These are phyloP conservation scores for Petunia secreta DNA, from an alignment of 257 asterid species.

Conservation along the genomic window DNA sequence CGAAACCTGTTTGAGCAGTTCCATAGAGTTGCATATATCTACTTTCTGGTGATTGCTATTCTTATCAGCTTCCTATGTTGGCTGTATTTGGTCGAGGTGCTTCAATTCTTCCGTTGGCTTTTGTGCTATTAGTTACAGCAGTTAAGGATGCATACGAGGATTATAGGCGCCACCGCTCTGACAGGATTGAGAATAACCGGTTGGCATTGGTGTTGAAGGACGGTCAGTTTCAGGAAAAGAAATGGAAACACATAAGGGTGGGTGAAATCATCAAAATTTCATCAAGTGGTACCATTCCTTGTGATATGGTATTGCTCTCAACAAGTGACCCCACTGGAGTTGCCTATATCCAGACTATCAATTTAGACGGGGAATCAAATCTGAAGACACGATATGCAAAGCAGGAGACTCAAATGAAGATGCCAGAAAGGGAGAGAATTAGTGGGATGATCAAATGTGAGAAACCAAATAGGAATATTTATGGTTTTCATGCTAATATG, in stretches of 20 bases:
- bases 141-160: constrained; percentile 93
- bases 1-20: constrained; percentile 91
- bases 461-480: constrained; percentile 92
- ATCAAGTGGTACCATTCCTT: constrained; percentile 78
- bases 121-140: constrained; percentile 90
- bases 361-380: constrained; percentile 98
- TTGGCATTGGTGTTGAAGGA: constrained; percentile 62
- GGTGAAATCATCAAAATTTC: constrained; percentile 79
- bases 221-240: constrained; percentile 61
- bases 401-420: constrained; percentile 86
- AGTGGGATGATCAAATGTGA: constrained; percentile 86
- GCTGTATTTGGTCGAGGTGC: constrained; percentile 97
- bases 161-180: constrained; percentile 85
- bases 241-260: constrained; percentile 80
- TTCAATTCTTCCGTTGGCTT: constrained; percentile 81
- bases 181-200: constrained; percentile 82
- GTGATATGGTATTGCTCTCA: constrained; percentile 93
- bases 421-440: constrained; percentile 44
- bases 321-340: constrained; percentile 92
- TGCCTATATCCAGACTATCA: constrained; percentile 84
- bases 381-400: constrained; percentile 93
- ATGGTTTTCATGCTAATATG: constrained; percentile 90
- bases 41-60: constrained; percentile 88
- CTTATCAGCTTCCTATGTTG: constrained; percentile 95
- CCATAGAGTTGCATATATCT: constrained; percentile 91